These are phyloP conservation scores for Cylindrotheca fusiformis DNA, from an alignment of 108 stramenopile species.

Conservation along the genomic window DNA sequence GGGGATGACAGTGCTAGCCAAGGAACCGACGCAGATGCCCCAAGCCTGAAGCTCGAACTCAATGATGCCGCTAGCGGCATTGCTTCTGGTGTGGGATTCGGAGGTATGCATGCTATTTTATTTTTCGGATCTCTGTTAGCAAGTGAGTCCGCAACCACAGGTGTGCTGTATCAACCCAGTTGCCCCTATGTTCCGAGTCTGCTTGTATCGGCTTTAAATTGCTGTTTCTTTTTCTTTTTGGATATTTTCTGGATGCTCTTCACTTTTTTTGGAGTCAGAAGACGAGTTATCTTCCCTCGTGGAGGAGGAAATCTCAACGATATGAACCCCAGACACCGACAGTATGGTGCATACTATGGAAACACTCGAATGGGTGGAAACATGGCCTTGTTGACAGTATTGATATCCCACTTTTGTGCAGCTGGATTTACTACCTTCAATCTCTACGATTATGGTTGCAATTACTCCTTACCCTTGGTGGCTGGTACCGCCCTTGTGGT, in stretches of 20 bases:
- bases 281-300: conserved; percentile 51
- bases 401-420: conserved; percentile 39
- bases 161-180: conserved; percentile 71
- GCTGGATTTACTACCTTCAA: conserved; percentile 46
- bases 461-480: conserved; percentile 37
- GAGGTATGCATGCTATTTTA: conserved; percentile 73
- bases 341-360: conserved; percentile 41
- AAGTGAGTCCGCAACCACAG: conserved; percentile 55
- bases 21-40: conserved; percentile 37
- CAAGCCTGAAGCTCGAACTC: conserved; percentile 66
- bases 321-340: conserved; percentile 17
- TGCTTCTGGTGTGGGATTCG: conserved; percentile 82
- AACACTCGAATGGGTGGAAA: conserved; percentile 49
- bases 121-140: conserved; percentile 78
- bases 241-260: conserved; percentile 85
- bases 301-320: conserved; percentile 32
- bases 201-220: conserved; percentile 59
- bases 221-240: conserved; percentile 65
- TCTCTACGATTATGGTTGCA: conserved; percentile 40
- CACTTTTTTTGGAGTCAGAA: conserved; percentile 80
- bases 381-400: conserved; percentile 35
- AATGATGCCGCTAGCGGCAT: conserved; percentile 74
- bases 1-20: conserved; percentile 5
- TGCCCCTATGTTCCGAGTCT: conserved; percentile 69
- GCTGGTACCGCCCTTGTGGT: conserved; percentile 25